A percentile compares a stretch with the other conserved stretches of the same genome.
Evolutionary conservation across 2,329 filamentous ascomycete species (phyloP).

Genomic region (Byssothecium circinans): DNA sequence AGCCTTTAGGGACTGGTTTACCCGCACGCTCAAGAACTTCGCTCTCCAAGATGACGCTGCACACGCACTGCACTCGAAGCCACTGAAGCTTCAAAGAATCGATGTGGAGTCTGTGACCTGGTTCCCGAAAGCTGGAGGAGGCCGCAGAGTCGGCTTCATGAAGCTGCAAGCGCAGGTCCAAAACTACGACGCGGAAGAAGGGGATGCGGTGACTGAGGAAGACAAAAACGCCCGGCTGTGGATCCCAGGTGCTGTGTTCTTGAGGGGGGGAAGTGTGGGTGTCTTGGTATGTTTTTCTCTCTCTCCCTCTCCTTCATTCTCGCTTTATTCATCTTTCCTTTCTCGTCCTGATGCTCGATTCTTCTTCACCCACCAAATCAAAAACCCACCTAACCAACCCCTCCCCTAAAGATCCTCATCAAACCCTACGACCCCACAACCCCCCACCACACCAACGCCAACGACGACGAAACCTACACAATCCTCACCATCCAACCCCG

Average conservation of each 20-base stretch:
- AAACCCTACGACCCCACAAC: slow-evolving; percentile 52
- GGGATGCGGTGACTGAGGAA: slow-evolving; percentile 3
- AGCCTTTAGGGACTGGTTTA: slow-evolving; percentile 59
- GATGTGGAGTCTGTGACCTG: slow-evolving; percentile 58
- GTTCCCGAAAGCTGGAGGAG: slow-evolving; percentile 39
- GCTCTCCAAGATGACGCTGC: slow-evolving; percentile 47
- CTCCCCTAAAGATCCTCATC: slow-evolving; percentile 52
- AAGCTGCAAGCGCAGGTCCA: slow-evolving; percentile 59
- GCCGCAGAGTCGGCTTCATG: slow-evolving; percentile 55
- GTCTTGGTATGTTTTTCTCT: slow-evolving; percentile 51
- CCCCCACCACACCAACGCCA: neutral
- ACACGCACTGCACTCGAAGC: slow-evolving; percentile 56
- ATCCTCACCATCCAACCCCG: slow-evolving; percentile 61
- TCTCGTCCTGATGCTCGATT: neutral
- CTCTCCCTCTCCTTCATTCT: neutral
- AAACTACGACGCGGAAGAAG: slow-evolving; percentile 47
- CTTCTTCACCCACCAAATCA: neutral
- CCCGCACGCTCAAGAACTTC: slow-evolving; percentile 53
- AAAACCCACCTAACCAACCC: neutral
- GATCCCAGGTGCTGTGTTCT: slow-evolving; percentile 59
- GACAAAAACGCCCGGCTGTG: slow-evolving; percentile 32
- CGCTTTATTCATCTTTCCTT: neutral
- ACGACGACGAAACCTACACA: slow-evolving; percentile 35
- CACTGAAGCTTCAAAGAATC: slow-evolving; percentile 56
- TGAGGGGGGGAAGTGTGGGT: slow-evolving; percentile 61